Conservation (phyloP, 805 yeast genomes). For the Hanseniaspora meyeri region DNA sequence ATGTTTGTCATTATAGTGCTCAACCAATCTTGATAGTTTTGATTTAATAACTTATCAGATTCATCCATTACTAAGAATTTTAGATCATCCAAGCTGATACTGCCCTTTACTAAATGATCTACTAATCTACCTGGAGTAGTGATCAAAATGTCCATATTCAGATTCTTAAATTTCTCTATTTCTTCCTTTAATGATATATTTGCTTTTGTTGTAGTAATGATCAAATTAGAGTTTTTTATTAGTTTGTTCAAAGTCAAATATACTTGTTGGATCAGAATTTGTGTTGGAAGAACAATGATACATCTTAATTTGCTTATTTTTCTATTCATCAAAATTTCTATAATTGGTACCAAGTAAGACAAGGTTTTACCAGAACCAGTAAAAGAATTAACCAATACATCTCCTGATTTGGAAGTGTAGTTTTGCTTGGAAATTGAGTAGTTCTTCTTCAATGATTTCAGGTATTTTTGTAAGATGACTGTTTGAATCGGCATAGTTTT, state of each 20-base stretch:
- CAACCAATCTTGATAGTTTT: slow-evolving; percentile 89
- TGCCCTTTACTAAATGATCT: slow-evolving; percentile 44
- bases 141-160: slow-evolving; percentile 54
- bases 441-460: slow-evolving; percentile 22
- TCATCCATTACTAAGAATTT: slow-evolving; percentile 64
- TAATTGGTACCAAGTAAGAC: slow-evolving; percentile 74
- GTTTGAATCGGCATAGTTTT: slow-evolving; percentile 28
- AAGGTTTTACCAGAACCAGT: slow-evolving; percentile 95
- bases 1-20: slow-evolving; percentile 35
- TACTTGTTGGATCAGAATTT: slow-evolving; percentile 76
- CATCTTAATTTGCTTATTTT: slow-evolving; percentile 64
- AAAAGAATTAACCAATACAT: slow-evolving; percentile 78
- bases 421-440: slow-evolving; percentile 24
- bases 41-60: slow-evolving; percentile 72
- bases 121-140: slow-evolving; percentile 73
- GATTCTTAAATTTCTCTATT: slow-evolving; percentile 33
- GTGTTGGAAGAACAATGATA: slow-evolving; percentile 77
- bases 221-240: slow-evolving; percentile 52
- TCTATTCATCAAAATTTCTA: slow-evolving; percentile 52
- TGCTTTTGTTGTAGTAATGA: slow-evolving; percentile 42
- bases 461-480: slow-evolving; percentile 20
- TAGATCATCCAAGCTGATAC: slow-evolving; percentile 40
- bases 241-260: slow-evolving; percentile 47
- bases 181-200: slow-evolving; percentile 50
- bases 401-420: slow-evolving; percentile 51